Percentiles rank a stretch among this genome's conserved stretches.
These are phyloP conservation scores for Ophiorrhiza pumila DNA, from an alignment of 257 asterid genomes.

Conservation along the genomic window DNA sequence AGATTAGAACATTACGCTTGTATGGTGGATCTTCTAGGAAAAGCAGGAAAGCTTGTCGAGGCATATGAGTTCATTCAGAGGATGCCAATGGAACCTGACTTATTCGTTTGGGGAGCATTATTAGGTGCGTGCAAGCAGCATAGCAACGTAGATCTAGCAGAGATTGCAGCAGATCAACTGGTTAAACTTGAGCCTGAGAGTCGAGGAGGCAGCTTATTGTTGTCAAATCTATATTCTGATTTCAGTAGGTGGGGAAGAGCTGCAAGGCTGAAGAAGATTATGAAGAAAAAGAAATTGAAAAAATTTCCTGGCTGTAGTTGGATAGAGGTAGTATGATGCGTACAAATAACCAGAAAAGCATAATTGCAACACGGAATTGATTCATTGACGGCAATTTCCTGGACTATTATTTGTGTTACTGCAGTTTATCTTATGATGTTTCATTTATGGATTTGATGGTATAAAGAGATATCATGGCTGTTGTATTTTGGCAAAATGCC, in stretches of 20 bases:
- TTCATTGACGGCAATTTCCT: neutral
- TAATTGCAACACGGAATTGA: neutral
- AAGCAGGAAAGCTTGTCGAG: slow-evolving; percentile 53
- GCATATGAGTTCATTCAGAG: slow-evolving; percentile 47
- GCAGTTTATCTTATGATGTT: neutral
- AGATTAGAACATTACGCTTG: slow-evolving; percentile 80
- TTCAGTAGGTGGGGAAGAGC: slow-evolving; percentile 50
- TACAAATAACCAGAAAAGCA: neutral
- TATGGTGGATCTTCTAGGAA: slow-evolving; percentile 65
- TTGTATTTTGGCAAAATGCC: neutral
- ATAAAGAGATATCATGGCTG: neutral
- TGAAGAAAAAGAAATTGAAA: slow-evolving; percentile 52
- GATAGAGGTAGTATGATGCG: slow-evolving; percentile 41
- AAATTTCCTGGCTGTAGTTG: slow-evolving; percentile 55
- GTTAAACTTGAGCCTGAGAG: slow-evolving; percentile 62
- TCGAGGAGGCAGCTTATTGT: slow-evolving; percentile 44
- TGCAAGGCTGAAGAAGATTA: slow-evolving; percentile 38
- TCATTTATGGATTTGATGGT: neutral
- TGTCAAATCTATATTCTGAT: slow-evolving; percentile 49
- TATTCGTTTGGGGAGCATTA: slow-evolving; percentile 70
- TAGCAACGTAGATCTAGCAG: slow-evolving; percentile 47
- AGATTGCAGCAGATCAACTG: slow-evolving; percentile 49
- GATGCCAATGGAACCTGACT: slow-evolving; percentile 57
- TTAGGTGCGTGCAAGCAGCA: slow-evolving; percentile 70
- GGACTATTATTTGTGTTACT: neutral